Evolutionary conservation across 768 basidiomycete species (phyloP).

Genomic region (Psilocybe cyanescens): DNA sequence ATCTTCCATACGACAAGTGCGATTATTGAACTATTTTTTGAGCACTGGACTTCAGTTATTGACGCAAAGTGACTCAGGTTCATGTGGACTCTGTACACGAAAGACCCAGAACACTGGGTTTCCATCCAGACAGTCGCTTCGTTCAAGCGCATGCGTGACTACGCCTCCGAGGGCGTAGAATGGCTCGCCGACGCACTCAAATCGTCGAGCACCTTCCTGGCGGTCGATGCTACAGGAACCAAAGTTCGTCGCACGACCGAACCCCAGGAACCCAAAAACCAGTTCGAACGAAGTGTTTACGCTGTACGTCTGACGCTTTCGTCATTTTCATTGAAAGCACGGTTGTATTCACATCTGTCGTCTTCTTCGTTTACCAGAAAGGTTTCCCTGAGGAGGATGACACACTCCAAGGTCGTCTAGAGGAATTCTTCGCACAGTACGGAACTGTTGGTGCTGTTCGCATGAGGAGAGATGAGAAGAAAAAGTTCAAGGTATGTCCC

Average conservation of each 20-base stretch:
- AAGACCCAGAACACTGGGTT: conserved; percentile 87
- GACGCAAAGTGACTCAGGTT: conserved; percentile 53
- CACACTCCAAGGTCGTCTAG: conserved; percentile 72
- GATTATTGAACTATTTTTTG: conserved; percentile 14
- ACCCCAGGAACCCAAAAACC: conserved; percentile 75
- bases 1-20: conserved; percentile 89
- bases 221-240: conserved; percentile 72
- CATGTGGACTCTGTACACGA: conserved; percentile 91
- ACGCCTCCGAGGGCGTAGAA: conserved; percentile 55
- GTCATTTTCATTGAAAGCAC: neutral
- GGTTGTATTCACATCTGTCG: neutral
- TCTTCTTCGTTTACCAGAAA: conserved; percentile 59
- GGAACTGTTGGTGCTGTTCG: conserved; percentile 82
- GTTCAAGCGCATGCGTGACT: conserved; percentile 94
- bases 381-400: conserved; percentile 75
- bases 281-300: conserved; percentile 86
- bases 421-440: conserved; percentile 79
- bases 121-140: conserved; percentile 85
- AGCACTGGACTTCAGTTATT: neutral
- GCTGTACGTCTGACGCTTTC: conserved; percentile 59
- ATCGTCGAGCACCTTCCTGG: conserved; percentile 52
- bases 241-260: conserved; percentile 79
- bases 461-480: conserved; percentile 84
- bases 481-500: conserved; percentile 80
- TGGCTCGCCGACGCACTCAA: conserved; percentile 78